phyloP scores from a whole-genome alignment of 2,329 filamentous ascomycete genomes.

The Teratosphaeria pseudoeucalypti region DNA sequence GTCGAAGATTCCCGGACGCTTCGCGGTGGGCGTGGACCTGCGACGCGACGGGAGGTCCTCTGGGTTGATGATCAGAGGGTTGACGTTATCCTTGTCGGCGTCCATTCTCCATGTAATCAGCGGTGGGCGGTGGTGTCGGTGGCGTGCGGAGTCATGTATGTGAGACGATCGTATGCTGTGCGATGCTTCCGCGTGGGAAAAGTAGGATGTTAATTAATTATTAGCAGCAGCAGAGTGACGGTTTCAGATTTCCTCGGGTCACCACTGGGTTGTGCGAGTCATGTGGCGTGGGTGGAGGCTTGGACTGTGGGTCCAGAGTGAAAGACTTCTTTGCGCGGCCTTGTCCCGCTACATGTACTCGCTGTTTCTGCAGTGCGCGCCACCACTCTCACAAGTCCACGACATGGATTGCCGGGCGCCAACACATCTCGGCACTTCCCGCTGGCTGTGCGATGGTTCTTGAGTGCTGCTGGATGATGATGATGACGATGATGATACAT shows the following conservation, averaged over 20 bases:
- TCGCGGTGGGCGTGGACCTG: conserved; percentile 30
- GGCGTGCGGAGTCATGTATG: not conserved
- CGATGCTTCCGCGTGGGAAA: not conserved
- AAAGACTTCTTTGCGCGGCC: not conserved
- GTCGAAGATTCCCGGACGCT: conserved; percentile 44
- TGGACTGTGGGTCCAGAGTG: not conserved
- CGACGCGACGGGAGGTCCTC: conserved; percentile 79
- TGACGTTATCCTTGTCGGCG: conserved; percentile 58
- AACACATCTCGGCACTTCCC: not conserved
- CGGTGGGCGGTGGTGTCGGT: not conserved
- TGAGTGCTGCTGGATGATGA: not conserved
- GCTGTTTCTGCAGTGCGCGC: not conserved
- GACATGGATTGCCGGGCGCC: not conserved
- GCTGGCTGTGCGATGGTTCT: not conserved
- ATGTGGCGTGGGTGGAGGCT: not conserved
- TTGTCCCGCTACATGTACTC: not conserved
- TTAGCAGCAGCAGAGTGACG: not conserved
- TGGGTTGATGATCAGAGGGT: conserved; percentile 82
- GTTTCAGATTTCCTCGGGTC: not conserved
- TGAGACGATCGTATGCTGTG: not conserved
- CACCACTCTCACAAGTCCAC: not conserved
- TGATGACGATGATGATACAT: too few species aligned
- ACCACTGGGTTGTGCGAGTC: not conserved
- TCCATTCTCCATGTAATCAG: conserved; percentile 19
- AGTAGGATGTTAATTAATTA: not conserved